Evolutionary conservation across 2,329 filamentous ascomycete species (phyloP), one percentile per base, ranked within the genome.

Genomic region (Emericellopsis cladophorae): DNA sequence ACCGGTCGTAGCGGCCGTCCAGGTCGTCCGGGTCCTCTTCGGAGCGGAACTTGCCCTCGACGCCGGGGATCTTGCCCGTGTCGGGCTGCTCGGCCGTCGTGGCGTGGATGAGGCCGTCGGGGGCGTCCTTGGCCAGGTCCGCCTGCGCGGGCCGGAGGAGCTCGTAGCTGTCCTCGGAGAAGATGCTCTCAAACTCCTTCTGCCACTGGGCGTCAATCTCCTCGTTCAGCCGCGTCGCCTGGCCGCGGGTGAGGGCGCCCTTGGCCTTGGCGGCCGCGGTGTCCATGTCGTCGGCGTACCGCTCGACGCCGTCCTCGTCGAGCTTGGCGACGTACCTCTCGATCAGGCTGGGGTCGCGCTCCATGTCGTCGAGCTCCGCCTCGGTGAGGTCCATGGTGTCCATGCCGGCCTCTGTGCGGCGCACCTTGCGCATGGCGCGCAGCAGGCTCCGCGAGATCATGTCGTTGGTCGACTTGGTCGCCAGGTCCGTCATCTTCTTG

Each of bases 21-120:
- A 70, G 66, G 56, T 76, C 72, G 46, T 66, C 54, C 22, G 65
- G 52, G 48, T 76, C 72, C 44, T 62, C 68, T 7, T 66, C 65
- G 36, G 61, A 56, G 51, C 67, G 69, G 64, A 70, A 74, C 48
- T 64, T 50, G 43, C 71, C 70, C 47, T 61, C 56, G 37, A 77
- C 69, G 38, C 73, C 73, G 34, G 65, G 63, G 12, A 77, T 60
- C 54, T 70, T 67, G 55, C 71, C 68, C 21, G 76, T 62, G 43
- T 62, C 65, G 33, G 62, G 63, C 3, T 70, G 70, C 43, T 72
- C 48, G 39, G 66, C 65, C 37, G 66, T 63, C 54, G 70, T 48
- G 24, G 49, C 44, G 29, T 55, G 54, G 44, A 47, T 52, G 23
- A 52, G 39, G 37, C 59, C 61, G 0, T 54, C 58, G n/a, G 60